Percentiles rank a stretch among this genome's conserved stretches.
These are phyloP conservation scores for Beauveria varroae DNA, from an alignment of 2,329 filamentous ascomycete species.

Conservation along the genomic window DNA sequence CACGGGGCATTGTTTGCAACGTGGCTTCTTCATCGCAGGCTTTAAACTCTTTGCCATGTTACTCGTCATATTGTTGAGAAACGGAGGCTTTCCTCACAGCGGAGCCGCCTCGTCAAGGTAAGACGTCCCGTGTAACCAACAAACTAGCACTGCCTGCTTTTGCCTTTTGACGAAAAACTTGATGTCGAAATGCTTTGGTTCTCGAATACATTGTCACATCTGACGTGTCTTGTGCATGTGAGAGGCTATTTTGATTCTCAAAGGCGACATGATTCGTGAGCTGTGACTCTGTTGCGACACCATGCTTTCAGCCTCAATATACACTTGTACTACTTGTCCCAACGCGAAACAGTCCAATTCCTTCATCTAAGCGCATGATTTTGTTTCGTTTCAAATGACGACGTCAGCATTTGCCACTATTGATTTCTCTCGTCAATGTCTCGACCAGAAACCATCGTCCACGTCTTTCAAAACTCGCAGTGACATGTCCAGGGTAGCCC, in stretches of 20 bases:
- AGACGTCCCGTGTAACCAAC: constrained; percentile 3
- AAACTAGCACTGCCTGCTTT: background rate
- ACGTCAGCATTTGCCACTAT: background rate
- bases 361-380: too few species aligned
- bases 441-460: too few species aligned
- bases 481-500: background rate
- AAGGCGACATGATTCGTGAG: background rate
- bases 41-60: background rate
- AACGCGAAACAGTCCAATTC: background rate
- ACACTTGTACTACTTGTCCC: background rate
- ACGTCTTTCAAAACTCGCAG: too few species aligned
- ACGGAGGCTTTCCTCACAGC: background rate
- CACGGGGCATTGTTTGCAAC: background rate
- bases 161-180: too few species aligned
- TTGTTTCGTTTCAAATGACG: too few species aligned
- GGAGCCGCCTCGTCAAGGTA: background rate
- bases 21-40: too few species aligned
- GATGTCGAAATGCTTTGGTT: background rate
- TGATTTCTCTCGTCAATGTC: background rate
- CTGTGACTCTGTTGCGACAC: background rate
- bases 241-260: background rate
- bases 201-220: background rate
- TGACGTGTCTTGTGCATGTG: background rate
- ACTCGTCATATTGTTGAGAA: background rate
- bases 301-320: too few species aligned